Percentiles rank a stretch among this genome's conserved stretches.
These are phyloP conservation scores for Cucurbitaria berberidis DNA, from an alignment of 2,329 filamentous ascomycete genomes.

Conservation along the genomic window DNA sequence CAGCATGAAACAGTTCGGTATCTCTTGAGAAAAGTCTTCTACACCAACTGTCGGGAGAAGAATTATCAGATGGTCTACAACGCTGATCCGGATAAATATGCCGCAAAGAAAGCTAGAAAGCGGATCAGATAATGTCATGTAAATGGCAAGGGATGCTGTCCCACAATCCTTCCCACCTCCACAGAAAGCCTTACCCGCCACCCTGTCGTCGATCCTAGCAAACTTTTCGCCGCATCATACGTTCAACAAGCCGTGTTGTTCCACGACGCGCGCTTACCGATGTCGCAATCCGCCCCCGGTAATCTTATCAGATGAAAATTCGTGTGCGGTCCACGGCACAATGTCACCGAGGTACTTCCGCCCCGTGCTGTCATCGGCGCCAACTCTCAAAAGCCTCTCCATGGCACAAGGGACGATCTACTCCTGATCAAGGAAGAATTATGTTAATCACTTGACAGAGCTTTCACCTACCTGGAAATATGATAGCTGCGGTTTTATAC, in stretches of 20 bases:
- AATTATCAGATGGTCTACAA: conserved; percentile 20
- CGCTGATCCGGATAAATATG: conserved; percentile 10
- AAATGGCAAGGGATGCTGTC: conserved; percentile 11
- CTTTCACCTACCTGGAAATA: conserved; percentile 2
- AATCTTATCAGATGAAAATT: conserved; percentile 42
- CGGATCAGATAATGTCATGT: conserved; percentile 22
- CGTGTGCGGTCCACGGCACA: conserved; percentile 10
- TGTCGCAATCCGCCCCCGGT: conserved; percentile 14
- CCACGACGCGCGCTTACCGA: conserved; percentile 17
- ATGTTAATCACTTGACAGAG: conserved; percentile 17
- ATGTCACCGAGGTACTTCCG: conserved; percentile 9
- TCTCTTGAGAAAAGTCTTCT: conserved; percentile 2
- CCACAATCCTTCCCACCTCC: conserved; percentile 14
- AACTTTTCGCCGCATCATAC: conserved; percentile 20
- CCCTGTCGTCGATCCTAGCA: conserved; percentile 29
- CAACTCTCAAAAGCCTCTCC: neutral
- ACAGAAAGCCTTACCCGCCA: conserved; percentile 8
- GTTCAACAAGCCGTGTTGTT: conserved; percentile 1
- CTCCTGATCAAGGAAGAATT: conserved; percentile 11
- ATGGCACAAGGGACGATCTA: conserved; percentile 22
- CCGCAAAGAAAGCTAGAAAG: neutral
- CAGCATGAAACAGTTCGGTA: conserved; percentile 4
- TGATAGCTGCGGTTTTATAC: conserved; percentile 20
- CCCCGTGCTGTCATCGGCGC: conserved; percentile 21
- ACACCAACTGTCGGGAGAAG: conserved; percentile 5